Evolutionary conservation across 2,329 filamentous ascomycete genomes (phyloP).

Genomic region (Xylaria sp.): DNA sequence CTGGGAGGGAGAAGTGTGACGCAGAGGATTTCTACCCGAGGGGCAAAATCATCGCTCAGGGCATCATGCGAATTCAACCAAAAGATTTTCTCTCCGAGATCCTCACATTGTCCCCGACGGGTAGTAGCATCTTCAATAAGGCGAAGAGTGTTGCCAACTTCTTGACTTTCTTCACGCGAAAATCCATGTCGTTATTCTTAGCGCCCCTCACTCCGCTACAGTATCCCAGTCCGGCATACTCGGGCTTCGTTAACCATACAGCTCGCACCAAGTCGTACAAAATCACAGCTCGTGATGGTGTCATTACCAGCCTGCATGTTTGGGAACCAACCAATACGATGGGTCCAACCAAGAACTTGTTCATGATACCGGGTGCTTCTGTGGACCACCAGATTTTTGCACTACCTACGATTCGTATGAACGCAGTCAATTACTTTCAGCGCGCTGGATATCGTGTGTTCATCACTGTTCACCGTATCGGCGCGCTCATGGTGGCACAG

Average conservation of each 20-base stretch:
- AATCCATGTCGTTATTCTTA: conserved; percentile 64
- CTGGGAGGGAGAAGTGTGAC: conserved; percentile 43
- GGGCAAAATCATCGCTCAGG: conserved; percentile 64
- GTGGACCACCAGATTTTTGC: conserved; percentile 73
- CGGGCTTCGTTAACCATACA: conserved; percentile 65
- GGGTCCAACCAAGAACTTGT: conserved; percentile 60
- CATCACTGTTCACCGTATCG: conserved; percentile 68
- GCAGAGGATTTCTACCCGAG: conserved; percentile 55
- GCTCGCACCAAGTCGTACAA: conserved; percentile 55
- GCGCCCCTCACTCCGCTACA: conserved; percentile 66
- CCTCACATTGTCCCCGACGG: conserved; percentile 63
- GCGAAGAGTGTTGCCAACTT: conserved; percentile 61
- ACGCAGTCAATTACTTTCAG: conserved; percentile 72
- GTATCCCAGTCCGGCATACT: conserved; percentile 61
- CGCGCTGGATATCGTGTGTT: conserved; percentile 70
- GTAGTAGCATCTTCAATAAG: conserved; percentile 58
- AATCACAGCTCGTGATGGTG: conserved; percentile 64
- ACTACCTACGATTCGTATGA: conserved; percentile 70
- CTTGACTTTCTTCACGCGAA: conserved; percentile 65
- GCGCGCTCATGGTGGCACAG: conserved; percentile 61
- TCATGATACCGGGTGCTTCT: conserved; percentile 71
- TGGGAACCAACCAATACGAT: conserved; percentile 63
- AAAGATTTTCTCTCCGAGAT: conserved; percentile 67
- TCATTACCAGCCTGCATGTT: conserved; percentile 64
- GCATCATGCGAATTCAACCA: conserved; percentile 67